Evolutionary conservation across 805 yeast species (phyloP).

Genomic region (Cyberlindnera xishuangbannaensis): DNA sequence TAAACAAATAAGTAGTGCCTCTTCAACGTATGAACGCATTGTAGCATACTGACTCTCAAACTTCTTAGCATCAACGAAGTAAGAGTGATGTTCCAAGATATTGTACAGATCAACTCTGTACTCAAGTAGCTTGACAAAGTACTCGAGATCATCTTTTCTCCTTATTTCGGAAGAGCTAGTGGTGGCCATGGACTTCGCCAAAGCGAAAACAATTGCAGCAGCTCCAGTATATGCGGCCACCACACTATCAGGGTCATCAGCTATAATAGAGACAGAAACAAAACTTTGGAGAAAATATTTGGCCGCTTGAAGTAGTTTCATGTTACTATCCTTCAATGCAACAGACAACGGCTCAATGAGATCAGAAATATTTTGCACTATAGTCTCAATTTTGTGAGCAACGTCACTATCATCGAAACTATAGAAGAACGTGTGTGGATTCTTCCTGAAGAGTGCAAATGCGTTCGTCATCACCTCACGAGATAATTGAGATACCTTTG

Average conservation of each 20-base stretch:
- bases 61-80: conserved; percentile 18
- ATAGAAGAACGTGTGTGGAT: conserved; percentile 29
- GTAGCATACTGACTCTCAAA: conserved; percentile 24
- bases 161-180: conserved; percentile 25
- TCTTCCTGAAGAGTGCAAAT: conserved; percentile 27
- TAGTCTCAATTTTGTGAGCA: conserved; percentile 5
- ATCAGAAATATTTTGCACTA: conserved; percentile 1
- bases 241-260: conserved; percentile 24
- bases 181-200: conserved; percentile 32
- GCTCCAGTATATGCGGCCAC: conserved; percentile 35
- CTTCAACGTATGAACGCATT: conserved; percentile 39
- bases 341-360: conserved; percentile 32
- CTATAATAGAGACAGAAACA: conserved; percentile 27
- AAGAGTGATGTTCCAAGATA: conserved; percentile 22
- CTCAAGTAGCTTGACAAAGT: conserved; percentile 35
- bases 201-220: conserved; percentile 30
- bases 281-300: conserved; percentile 31
- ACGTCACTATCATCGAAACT: conserved; percentile 1
- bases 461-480: conserved; percentile 27
- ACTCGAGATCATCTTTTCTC: conserved; percentile 32
- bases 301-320: conserved; percentile 30
- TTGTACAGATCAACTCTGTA: conserved; percentile 28
- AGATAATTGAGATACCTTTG: conserved; percentile 13
- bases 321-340: conserved; percentile 33
- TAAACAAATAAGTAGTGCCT: conserved; percentile 44